Evolutionary conservation across 768 basidiomycete species (phyloP), one percentile per base, ranked within the genome.

Genomic region (Phylloporus rhodoxanthus): DNA sequence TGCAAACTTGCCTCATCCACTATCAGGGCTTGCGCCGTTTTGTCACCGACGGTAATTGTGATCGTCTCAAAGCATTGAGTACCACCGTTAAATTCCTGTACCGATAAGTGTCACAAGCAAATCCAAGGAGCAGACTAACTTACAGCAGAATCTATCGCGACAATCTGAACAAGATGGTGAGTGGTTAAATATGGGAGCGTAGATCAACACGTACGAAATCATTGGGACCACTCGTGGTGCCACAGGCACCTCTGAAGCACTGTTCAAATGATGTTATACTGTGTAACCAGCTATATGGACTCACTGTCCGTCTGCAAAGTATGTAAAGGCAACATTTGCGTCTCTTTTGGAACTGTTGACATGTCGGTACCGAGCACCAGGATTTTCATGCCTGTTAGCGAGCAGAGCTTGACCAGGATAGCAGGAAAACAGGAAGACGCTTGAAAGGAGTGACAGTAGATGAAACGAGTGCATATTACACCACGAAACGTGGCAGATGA

Each of bases 21-120:
- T 51, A 79, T 73, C 45, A 70, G 64, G 2, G 77, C 77, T 45
- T 66, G 64, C 1, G 67, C 51, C 0, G 68, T 65, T 61, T 70
- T 71, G 4, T 52, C 75, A 61, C 49, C 59, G 57, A 67, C 58
- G 53, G 59, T 64, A 34, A 80, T 72, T 23, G 73, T 73, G 52
- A 80, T 70, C 51, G 57, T 69, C 40, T 75, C 61, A 56, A 70
- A 72, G 56, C 78, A 80, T 51, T 74, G 68, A 36, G 57, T 51
- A 28, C 72, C 74, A 28, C 57, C 63, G 40, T 61, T 62, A 55
- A 62, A 78, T 63, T 76, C 65, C 75, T 77, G 26, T 40, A 28
- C 21, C 11, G 45, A 30, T 48, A 20, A 52, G 46, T 14, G 40
- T n/a, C 20, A 30, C 33, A 14, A 30, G 26, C 4, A 4, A 47